Evolutionary conservation across 2,329 filamentous ascomycete genomes (phyloP).

Genomic region (Aspergillus hortae): DNA sequence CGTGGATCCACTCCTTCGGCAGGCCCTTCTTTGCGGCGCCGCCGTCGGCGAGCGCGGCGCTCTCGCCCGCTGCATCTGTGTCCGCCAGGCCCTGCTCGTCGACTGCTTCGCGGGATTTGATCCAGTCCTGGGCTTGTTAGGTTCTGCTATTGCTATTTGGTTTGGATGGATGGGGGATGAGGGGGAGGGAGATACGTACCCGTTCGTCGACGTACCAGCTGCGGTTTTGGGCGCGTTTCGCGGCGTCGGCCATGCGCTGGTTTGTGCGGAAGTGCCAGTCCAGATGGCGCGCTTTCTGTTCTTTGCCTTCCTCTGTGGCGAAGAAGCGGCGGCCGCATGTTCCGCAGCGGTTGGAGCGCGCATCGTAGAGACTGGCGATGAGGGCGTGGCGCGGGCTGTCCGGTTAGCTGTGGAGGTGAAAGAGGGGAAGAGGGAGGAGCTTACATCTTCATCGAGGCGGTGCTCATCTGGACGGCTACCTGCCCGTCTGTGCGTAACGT

Average conservation of each 20-base stretch:
- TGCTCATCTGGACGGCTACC: slow-evolving; percentile 51
- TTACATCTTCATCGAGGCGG: slow-evolving; percentile 70
- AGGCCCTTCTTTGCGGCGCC: slow-evolving; percentile 52
- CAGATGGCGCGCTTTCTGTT: slow-evolving; percentile 86
- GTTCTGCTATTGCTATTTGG: not conserved
- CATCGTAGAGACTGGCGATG: slow-evolving; percentile 71
- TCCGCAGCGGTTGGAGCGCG: slow-evolving; percentile 79
- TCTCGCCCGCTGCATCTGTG: slow-evolving; percentile 37
- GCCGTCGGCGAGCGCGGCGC: slow-evolving; percentile 38
- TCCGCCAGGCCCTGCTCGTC: slow-evolving; percentile 55
- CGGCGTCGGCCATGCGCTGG: slow-evolving; percentile 78
- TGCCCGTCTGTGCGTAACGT: slow-evolving; percentile 17
- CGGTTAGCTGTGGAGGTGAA: slow-evolving; percentile 10
- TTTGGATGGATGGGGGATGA: too few species aligned
- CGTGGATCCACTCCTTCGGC: slow-evolving; percentile 70
- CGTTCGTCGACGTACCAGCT: slow-evolving; percentile 93
- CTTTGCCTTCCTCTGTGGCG: slow-evolving; percentile 70
- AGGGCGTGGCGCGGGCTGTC: slow-evolving; percentile 69
- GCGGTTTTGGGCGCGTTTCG: slow-evolving; percentile 81
- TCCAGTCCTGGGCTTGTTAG: slow-evolving; percentile 67
- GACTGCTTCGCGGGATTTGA: slow-evolving; percentile 75
- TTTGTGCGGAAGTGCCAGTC: slow-evolving; percentile 98
- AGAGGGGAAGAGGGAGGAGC: slow-evolving; percentile 25
- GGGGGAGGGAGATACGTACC: slow-evolving; percentile 48
- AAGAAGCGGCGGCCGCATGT: slow-evolving; percentile 88